Percentiles rank a stretch among this genome's conserved stretches.
Conservation (phyloP, 78 protist genomes). For the Dictyostelium citrinum region DNA sequence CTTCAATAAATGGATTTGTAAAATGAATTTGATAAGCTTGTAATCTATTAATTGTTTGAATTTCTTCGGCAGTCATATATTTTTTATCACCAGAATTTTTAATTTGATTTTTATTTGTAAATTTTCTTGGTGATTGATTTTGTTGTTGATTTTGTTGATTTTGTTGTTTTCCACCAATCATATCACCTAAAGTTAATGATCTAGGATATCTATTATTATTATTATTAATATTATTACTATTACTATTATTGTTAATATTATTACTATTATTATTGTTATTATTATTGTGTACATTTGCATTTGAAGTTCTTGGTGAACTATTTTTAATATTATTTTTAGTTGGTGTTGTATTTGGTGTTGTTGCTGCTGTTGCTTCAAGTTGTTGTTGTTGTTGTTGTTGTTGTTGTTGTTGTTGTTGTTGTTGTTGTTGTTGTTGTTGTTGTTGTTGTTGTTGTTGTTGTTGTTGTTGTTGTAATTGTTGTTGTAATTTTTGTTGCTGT, state of each 20-base stretch:
- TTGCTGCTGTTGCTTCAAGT: not conserved
- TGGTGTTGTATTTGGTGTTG: conserved; percentile 10
- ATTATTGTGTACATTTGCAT: not conserved
- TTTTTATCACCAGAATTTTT: conserved; percentile 24
- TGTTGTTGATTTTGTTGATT: conserved; percentile 18
- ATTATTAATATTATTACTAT: not conserved
- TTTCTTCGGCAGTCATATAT: conserved; percentile 79
- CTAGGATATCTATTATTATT: conserved; percentile 15
- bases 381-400: not conserved
- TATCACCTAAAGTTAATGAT: conserved; percentile 47
- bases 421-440: not conserved
- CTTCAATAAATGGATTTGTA: conserved; percentile 81
- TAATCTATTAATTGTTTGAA: conserved; percentile 69
- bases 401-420: not conserved
- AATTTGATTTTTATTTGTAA: not conserved
- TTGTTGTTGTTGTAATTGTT: not conserved
- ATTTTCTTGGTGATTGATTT: conserved; percentile 1
- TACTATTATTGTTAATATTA: not conserved
- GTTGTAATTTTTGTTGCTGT: not conserved
- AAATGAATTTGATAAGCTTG: conserved; percentile 74
- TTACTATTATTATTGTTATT: not conserved
- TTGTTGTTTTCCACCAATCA: conserved; percentile 27
- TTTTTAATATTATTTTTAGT: not conserved
- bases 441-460: not conserved
- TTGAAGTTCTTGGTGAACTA: not conserved